These are phyloP conservation scores for Trichoderma harzianum DNA, from an alignment of 2,329 filamentous ascomycete genomes.

Conservation along the genomic window DNA sequence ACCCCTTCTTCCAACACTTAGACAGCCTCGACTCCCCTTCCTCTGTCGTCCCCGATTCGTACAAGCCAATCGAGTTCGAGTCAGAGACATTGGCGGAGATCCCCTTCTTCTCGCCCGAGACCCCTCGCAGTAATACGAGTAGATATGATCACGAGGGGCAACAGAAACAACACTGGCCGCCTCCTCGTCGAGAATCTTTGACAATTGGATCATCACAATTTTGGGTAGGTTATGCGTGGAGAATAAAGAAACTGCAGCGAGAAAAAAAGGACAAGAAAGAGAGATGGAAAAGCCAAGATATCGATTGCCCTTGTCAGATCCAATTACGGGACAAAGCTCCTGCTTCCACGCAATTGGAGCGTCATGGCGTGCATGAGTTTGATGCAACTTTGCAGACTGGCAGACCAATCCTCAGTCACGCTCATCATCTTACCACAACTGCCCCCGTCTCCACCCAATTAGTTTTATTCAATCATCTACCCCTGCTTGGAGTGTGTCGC, in stretches of 20 bases:
- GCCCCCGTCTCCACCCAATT: constrained; percentile 23
- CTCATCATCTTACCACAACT: constrained; percentile 14
- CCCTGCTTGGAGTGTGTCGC: constrained; percentile 18
- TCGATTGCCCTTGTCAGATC: neutral
- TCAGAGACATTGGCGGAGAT: constrained; percentile 25
- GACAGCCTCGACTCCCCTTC: constrained; percentile 42
- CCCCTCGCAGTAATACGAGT: constrained; percentile 24
- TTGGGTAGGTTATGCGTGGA: constrained; percentile 34
- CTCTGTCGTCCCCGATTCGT: constrained; percentile 26
- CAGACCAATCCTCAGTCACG: constrained; percentile 1
- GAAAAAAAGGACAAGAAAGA: neutral
- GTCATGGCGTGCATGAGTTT: neutral
- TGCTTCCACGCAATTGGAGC: neutral
- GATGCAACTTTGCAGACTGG: neutral
- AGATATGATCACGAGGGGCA: constrained; percentile 40
- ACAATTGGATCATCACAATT: constrained; percentile 36
- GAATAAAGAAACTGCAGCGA: neutral
- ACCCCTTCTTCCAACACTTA: constrained; percentile 52
- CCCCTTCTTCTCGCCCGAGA: constrained; percentile 27
- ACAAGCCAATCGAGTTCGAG: constrained; percentile 27
- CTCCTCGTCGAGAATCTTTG: constrained; percentile 49
- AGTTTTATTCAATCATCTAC: constrained; percentile 2
- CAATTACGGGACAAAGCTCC: neutral
- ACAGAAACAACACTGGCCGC: constrained; percentile 38
- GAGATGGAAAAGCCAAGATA: neutral